Conservation (phyloP, 1,284 basidiomycete species). For the Cerrena zonata region DNA sequence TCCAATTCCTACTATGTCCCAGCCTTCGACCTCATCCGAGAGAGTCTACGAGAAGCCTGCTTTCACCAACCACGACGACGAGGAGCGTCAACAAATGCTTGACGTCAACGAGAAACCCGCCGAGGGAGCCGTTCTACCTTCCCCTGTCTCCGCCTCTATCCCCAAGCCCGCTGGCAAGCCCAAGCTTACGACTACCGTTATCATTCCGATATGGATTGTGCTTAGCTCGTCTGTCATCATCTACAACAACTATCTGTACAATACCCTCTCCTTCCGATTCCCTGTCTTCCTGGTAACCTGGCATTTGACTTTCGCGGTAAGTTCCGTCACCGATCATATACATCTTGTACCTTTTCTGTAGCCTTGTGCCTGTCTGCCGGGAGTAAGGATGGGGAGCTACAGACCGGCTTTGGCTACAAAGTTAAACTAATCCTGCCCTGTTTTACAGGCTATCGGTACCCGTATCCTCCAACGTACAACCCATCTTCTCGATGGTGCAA, state of each 20-base stretch:
- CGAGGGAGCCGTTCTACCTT: constrained; percentile 36
- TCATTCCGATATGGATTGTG: constrained; percentile 86
- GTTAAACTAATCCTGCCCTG: no score
- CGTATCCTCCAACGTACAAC: constrained; percentile 86
- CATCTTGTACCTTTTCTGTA: background rate
- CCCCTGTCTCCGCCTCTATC: constrained; percentile 42
- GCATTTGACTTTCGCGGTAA: constrained; percentile 78
- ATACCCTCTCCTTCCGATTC: constrained; percentile 75
- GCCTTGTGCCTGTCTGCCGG: no score
- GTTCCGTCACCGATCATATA: constrained; percentile 23
- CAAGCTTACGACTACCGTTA: constrained; percentile 55
- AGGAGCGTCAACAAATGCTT: constrained; percentile 25
- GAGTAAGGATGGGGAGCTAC: no score
- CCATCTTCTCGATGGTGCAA: constrained; percentile 79
- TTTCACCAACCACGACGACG: constrained; percentile 10
- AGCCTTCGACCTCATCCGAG: constrained; percentile 8
- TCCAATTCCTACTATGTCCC: constrained; percentile 2
- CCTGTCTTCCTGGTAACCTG: constrained; percentile 87
- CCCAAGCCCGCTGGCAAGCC: constrained; percentile 35
- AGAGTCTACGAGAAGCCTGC: constrained; percentile 18
- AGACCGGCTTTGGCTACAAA: no score
- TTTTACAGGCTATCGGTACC: constrained; percentile 77
- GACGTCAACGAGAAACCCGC: constrained; percentile 23
- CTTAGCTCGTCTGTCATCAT: constrained; percentile 89
- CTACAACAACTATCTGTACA: constrained; percentile 94